Base-by-base conservation (phyloP, 2,329 filamentous ascomycete species). In the Penicillium rolfsii region DNA sequence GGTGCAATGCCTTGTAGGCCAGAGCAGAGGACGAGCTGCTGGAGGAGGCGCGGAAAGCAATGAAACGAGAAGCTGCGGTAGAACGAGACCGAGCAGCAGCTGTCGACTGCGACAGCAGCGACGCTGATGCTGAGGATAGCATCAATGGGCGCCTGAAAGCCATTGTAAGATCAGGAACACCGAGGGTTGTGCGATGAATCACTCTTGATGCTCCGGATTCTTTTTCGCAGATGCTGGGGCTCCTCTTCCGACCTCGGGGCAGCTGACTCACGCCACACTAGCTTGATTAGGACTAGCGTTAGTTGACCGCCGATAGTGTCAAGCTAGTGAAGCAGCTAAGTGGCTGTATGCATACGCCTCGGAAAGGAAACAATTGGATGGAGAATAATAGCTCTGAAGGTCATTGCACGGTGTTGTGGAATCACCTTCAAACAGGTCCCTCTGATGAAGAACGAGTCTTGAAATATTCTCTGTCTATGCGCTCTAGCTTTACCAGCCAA, bases 1-100 rank as follows among this genome's bases (percentile, higher is more conserved):
- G 91, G 75, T 97, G 94, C 65, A 98, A 86, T 60, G 94, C 92
- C 84, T 99, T 99, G 87, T 98, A 98, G 73, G 93, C 93, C 66
- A 98, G 87, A 65, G 95, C 94, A 58, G 93, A 95, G 68, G 94
- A 98, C 58, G 93, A 96, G 80, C 87, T 78, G 54, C 87, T 78
- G 52, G 74, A 77, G 2, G 76, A 77, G 55, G 73, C 68, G 60
- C 74, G 71, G 63, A 63, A 57, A 52, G 68, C 64, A 54, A 67
- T 72, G 67, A 73, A 75, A 55, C 69, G 74, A 60, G 74, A 62
- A 53, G 68, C 58, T 38, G 69, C 58, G 28, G 67, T 66, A 30
- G 71, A 63, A 43, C 71, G 69, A 55, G 75, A 69, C 60, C 70
- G 69, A 58, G 66, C 70, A 58, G 61, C 60, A 41, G 72, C 66